Conservation (phyloP, 2,329 filamentous ascomycete genomes). For the Sporothrix mexicana region DNA sequence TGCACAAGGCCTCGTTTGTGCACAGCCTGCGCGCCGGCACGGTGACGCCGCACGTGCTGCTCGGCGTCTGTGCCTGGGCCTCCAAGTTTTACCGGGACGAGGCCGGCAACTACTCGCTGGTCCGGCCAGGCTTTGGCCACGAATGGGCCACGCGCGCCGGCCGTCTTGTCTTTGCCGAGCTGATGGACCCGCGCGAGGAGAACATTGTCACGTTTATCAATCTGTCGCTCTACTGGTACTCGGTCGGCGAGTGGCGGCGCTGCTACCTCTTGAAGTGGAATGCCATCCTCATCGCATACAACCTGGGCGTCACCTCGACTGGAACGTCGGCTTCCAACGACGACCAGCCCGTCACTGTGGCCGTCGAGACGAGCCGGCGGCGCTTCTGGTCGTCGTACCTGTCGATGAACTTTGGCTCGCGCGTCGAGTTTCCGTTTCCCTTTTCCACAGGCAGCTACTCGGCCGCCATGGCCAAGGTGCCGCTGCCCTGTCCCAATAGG, state of each 20-base stretch:
- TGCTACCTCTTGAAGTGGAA: conserved; percentile 21
- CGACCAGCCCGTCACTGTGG: background rate
- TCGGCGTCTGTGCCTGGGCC: conserved; percentile 6
- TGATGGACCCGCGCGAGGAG: background rate
- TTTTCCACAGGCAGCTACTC: conserved; percentile 6
- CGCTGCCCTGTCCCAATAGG: background rate
- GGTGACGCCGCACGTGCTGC: conserved; percentile 10
- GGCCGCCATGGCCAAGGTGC: background rate
- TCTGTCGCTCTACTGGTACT: conserved; percentile 17
- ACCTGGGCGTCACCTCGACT: conserved; percentile 8
- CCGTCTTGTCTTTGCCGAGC: conserved; percentile 11
- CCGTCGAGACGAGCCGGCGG: conserved; percentile 7
- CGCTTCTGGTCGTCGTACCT: conserved; percentile 14
- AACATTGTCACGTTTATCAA: conserved; percentile 21
- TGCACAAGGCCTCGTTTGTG: conserved; percentile 14
- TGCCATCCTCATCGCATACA: conserved; percentile 9
- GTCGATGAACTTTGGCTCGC: conserved; percentile 14
- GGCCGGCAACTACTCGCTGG: conserved; percentile 10
- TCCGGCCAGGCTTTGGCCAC: conserved; percentile 12
- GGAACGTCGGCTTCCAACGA: background rate
- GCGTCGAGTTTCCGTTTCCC: background rate
- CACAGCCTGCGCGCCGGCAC: conserved; percentile 10
- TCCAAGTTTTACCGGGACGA: conserved; percentile 14
- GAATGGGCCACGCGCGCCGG: conserved; percentile 15
- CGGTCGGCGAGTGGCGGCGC: conserved; percentile 12